Evolutionary conservation across 2,329 filamentous ascomycete genomes (phyloP), one percentile per base, ranked within the genome.

Genomic region (Aspergillus sp.): DNA sequence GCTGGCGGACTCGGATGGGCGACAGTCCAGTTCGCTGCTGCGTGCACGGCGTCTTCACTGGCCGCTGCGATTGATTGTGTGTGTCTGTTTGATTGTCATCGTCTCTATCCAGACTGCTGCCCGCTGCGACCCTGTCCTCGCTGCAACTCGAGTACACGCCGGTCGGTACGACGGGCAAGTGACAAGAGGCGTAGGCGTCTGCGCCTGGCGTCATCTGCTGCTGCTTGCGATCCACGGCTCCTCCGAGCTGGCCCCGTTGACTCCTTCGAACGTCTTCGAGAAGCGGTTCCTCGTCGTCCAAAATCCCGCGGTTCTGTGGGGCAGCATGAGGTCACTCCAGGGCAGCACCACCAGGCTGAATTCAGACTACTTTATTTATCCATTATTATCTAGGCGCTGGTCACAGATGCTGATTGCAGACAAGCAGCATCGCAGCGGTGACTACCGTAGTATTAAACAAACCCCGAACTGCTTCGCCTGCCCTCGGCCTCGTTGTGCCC

Each of bases 1-100:
- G 57, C 47, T 59, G 56, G 51, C 55, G 57, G 47, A 56, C 47
- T 37, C 50, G 42, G 57, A 61, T 61, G 57, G 51, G 50, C 46
- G 17, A 11, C 27, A 6, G 27, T 11, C 9, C 8, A 27, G 27
- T 30, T 30, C 27, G 11, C 20, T 20, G 20, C 20, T 20, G 27
- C 8, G 27, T 11, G 27, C 27, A 11, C 27, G 27, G 4, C 27
- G 27, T 2, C 27, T 30, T 30, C 27, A 30, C 27, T 30, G 27
- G 27, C 27, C 2, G 9, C 8, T 30, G 8, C 8, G 8, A 9
- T 27, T 27, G 8, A 27, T 27, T 30, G 9, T 30, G 27, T 9
- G 8, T 30, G 27, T 30, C 27, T 3, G 27, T 30, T 30, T 30
- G 27, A 30, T 30, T 30, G 27, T 30, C 27, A 30, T 30, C 27